These are phyloP conservation scores for Tubosaeta brunneosetosa DNA, from an alignment of 768 basidiomycete species.

Conservation along the genomic window DNA sequence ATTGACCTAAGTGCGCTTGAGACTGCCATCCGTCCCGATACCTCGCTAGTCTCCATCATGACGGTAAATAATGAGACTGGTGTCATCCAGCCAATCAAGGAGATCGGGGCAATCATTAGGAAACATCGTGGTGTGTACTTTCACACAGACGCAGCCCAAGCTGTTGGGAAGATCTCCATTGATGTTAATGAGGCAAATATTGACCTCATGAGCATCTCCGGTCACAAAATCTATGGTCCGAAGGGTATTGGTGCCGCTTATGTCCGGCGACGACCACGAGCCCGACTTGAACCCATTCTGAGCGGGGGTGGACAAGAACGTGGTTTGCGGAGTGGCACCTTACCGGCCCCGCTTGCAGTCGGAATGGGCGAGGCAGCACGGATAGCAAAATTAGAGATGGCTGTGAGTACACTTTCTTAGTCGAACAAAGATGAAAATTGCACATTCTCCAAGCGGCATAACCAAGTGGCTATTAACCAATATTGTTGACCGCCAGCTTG, in stretches of 20 bases:
- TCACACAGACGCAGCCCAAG: constrained; percentile 98
- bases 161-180: constrained; percentile 83
- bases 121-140: constrained; percentile 89
- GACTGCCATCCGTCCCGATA: constrained; percentile 86
- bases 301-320: constrained; percentile 97
- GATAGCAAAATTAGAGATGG: constrained; percentile 89
- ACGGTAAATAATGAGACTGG: constrained; percentile 99
- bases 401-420: constrained; percentile 52
- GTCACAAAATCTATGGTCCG: constrained; percentile 97
- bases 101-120: constrained; percentile 83
- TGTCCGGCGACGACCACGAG: constrained; percentile 87
- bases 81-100: constrained; percentile 94
- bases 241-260: constrained; percentile 96
- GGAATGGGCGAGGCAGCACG: constrained; percentile 94
- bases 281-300: constrained; percentile 90
- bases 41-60: constrained; percentile 96
- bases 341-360: constrained; percentile 82
- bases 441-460: constrained; percentile 35
- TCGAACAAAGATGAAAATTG: constrained; percentile 43
- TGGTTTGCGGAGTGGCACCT: constrained; percentile 90
- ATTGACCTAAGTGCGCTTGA: constrained; percentile 76
- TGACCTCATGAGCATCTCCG: constrained; percentile 93
- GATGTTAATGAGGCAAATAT: constrained; percentile 95
- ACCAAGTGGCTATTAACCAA: constrained; percentile 38
- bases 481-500: constrained; percentile 42